Conservation (phyloP, 345 rosid genomes). For the Heritiera fomes region DNA sequence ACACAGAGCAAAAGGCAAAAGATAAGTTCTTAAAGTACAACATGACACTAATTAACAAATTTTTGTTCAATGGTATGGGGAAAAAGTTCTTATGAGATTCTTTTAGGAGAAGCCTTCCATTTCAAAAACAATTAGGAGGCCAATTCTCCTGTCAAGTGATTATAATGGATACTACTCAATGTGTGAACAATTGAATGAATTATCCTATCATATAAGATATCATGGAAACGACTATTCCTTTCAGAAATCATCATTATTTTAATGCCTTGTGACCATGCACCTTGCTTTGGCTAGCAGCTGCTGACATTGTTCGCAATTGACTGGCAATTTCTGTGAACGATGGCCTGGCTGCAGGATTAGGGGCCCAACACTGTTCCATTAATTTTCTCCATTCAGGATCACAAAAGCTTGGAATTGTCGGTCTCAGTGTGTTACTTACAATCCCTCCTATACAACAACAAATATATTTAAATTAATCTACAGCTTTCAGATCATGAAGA, state of each 20-base stretch:
- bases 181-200: constrained; percentile 26
- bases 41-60: neutral
- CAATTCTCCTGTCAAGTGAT: constrained; percentile 10
- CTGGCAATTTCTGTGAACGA: constrained; percentile 72
- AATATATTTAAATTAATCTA: neutral
- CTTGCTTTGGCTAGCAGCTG: constrained; percentile 56
- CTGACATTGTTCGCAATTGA: constrained; percentile 61
- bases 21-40: constrained; percentile 3
- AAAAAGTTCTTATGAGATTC: neutral
- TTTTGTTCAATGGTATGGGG: neutral
- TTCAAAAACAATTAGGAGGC: constrained; percentile 40
- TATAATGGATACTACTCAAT: neutral
- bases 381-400: constrained; percentile 69
- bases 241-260: constrained; percentile 33
- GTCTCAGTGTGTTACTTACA: constrained; percentile 76
- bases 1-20: neutral
- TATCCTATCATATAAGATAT: constrained; percentile 12
- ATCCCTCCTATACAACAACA: constrained; percentile 58
- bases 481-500: neutral
- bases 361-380: constrained; percentile 88
- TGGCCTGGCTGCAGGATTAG: constrained; percentile 68
- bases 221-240: neutral
- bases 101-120: constrained; percentile 31
- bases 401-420: constrained; percentile 63
- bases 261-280: constrained; percentile 54